These are phyloP conservation scores for Geoglossum cookeanum DNA, from an alignment of 2,329 filamentous ascomycete genomes.

Conservation along the genomic window DNA sequence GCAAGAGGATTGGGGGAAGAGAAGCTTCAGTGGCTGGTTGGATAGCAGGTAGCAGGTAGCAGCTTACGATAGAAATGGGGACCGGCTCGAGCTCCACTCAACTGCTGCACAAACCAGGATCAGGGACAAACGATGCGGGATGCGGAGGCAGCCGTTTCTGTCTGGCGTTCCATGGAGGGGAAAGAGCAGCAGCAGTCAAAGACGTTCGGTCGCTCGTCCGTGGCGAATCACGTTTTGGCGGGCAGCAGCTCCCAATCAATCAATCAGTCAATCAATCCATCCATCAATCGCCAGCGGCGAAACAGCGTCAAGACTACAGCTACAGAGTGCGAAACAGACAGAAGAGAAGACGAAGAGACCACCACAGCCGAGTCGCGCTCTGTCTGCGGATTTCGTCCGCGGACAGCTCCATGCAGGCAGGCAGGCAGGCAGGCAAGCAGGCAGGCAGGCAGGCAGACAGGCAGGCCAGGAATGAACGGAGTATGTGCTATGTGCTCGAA, in stretches of 20 bases:
- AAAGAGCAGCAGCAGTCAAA: not conserved
- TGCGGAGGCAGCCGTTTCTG: not conserved
- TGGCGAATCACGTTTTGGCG: not conserved
- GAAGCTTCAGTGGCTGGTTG: not conserved
- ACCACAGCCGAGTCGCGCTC: no score
- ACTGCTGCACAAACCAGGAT: not conserved
- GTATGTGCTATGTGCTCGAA: no score
- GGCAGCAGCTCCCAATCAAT: not conserved
- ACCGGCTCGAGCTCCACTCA: not conserved
- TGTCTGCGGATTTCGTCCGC: no score
- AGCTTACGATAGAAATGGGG: not conserved
- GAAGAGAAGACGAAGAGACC: no score
- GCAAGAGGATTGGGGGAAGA: not conserved
- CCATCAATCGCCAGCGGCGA: no score
- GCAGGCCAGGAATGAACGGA: no score
- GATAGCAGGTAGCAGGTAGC: not conserved
- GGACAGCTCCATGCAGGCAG: no score
- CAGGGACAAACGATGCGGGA: conserved; percentile 2
- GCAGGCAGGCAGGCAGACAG: no score
- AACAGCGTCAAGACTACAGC: no score
- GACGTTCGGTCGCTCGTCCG: not conserved
- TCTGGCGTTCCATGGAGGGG: not conserved
- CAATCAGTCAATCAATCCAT: no score
- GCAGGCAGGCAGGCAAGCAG: no score
- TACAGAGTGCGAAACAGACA: no score